Conservation (phyloP, 768 basidiomycete species). For the Hortiboletus flavorubellus region DNA sequence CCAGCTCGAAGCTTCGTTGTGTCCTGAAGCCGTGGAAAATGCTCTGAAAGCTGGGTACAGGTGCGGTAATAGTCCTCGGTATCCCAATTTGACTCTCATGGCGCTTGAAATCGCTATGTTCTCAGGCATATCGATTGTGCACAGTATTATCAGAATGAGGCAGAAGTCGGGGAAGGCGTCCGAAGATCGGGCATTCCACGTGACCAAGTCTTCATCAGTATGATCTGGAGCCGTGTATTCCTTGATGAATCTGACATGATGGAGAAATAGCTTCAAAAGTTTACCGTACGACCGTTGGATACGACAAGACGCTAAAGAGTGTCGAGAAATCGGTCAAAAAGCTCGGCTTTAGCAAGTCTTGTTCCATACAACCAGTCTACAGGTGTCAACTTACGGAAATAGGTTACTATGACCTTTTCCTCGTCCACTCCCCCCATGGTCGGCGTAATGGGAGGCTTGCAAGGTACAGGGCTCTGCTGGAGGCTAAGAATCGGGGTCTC, state of each 20-base stretch:
- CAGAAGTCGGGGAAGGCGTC: conserved; percentile 26
- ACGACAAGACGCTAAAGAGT: conserved; percentile 11
- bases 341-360: conserved; percentile 19
- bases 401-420: conserved; percentile 47
- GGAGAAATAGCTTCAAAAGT: conserved; percentile 23
- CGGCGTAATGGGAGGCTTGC: conserved; percentile 38
- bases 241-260: not conserved
- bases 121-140: conserved; percentile 28
- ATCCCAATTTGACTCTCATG: not conserved
- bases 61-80: conserved; percentile 5
- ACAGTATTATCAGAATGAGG: conserved; percentile 25
- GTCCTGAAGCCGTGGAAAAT: conserved; percentile 12
- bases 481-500: conserved; percentile 35
- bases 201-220: conserved; percentile 32
- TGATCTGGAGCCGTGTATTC: not conserved
- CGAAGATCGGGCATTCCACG: conserved; percentile 20
- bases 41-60: conserved; percentile 28
- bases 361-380: not conserved
- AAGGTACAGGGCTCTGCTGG: conserved; percentile 39
- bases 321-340: conserved; percentile 24
- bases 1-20: conserved; percentile 6
- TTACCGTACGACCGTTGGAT: conserved; percentile 1
- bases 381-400: not conserved
- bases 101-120: not conserved
- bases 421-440: conserved; percentile 42